Evolutionary conservation across 768 basidiomycete genomes (phyloP).

Genomic region (Dendrothele bispora): DNA sequence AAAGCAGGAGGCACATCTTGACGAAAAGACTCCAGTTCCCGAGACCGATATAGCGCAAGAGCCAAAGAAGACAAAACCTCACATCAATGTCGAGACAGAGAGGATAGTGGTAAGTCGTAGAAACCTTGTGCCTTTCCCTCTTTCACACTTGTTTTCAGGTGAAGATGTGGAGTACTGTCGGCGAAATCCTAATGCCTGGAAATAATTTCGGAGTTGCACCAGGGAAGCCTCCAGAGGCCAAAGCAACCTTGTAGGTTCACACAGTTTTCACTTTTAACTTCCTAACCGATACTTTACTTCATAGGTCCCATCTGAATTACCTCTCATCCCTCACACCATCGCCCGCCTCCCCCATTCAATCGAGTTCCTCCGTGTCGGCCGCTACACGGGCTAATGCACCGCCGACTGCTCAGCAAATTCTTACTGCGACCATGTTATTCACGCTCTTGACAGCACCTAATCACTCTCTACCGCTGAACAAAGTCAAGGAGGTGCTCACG

Average conservation of each 20-base stretch:
- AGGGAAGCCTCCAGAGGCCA: conserved; percentile 47
- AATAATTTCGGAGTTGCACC: conserved; percentile 37
- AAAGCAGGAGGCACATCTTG: conserved; percentile 1
- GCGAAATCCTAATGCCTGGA: conserved; percentile 63
- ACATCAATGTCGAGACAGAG: conserved; percentile 64
- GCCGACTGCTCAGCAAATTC: conserved; percentile 66
- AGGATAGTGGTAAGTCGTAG: conserved; percentile 53
- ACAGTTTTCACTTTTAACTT: conserved; percentile 5
- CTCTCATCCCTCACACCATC: conserved; percentile 51
- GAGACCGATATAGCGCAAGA: conserved; percentile 11
- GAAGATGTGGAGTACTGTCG: conserved; percentile 68
- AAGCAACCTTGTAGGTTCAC: conserved; percentile 59
- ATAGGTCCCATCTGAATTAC: conserved; percentile 57
- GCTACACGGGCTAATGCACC: conserved; percentile 23
- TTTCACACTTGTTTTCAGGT: conserved; percentile 37
- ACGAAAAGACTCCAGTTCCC: neutral
- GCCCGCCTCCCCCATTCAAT: conserved; percentile 56
- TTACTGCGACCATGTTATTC: conserved; percentile 67
- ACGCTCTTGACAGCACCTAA: conserved; percentile 54
- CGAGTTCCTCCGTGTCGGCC: conserved; percentile 45
- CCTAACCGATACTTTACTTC: conserved; percentile 5
- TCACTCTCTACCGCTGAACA: conserved; percentile 59
- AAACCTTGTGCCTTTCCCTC: neutral
- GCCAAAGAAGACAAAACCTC: conserved; percentile 36
- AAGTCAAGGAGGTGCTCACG: conserved; percentile 58